phyloP scores from a whole-genome alignment of 495 filamentous ascomycete genomes.

The Aspergillus bertholletiae region DNA sequence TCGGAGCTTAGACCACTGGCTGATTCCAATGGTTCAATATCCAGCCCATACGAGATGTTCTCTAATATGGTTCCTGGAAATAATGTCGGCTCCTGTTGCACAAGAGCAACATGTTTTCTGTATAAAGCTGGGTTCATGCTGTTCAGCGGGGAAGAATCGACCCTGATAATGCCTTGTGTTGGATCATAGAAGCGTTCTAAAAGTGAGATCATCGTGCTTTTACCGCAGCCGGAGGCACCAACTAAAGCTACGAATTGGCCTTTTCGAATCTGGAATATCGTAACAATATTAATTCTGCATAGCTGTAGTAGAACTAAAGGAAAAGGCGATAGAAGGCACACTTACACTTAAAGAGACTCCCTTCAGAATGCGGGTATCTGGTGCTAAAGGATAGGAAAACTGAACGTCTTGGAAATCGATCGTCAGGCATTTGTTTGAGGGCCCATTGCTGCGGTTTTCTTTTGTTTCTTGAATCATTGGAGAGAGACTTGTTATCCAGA shows the following conservation, averaged over 20 bases:
- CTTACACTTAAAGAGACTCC: conserved; percentile 11
- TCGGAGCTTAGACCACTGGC: conserved; percentile 12
- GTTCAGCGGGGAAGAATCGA: conserved; percentile 19
- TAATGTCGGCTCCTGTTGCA: conserved; percentile 40
- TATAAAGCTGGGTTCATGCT: conserved; percentile 18
- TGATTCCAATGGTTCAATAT: conserved; percentile 9
- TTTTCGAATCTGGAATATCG: conserved; percentile 10
- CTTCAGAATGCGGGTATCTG: conserved; percentile 8
- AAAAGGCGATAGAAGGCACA: background rate
- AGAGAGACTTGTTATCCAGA: conserved; percentile 39
- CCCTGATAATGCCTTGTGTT: conserved; percentile 22
- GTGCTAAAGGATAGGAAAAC: conserved; percentile 52
- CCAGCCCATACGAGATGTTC: conserved; percentile 36
- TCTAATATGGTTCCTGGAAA: conserved; percentile 39
- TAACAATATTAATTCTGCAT: conserved; percentile 2
- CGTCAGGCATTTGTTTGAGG: conserved; percentile 30
- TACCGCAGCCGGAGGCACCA: conserved; percentile 1
- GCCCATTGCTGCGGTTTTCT: conserved; percentile 24
- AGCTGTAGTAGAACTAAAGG: background rate
- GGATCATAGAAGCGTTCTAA: conserved; percentile 55
- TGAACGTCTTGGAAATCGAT: conserved; percentile 37
- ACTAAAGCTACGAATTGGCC: conserved; percentile 29
- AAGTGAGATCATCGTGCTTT: conserved; percentile 19
- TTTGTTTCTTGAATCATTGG: conserved; percentile 35
- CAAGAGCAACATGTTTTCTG: conserved; percentile 27